Evolutionary conservation across 2,329 filamentous ascomycete genomes (phyloP), one percentile per base, ranked within the genome.

Genomic region (Tolypocladium capitatum): DNA sequence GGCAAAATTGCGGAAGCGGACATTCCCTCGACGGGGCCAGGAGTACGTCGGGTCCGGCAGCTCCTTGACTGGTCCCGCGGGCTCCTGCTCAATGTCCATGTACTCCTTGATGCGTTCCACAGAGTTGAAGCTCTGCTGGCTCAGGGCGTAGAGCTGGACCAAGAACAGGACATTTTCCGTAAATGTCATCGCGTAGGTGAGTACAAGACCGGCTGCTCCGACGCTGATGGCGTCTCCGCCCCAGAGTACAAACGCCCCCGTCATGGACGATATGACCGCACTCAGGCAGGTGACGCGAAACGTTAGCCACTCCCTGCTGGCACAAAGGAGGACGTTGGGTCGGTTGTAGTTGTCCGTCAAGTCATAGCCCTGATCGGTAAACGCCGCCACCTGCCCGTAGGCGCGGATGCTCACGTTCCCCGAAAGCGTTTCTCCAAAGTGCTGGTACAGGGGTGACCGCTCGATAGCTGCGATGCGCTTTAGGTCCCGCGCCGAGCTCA

Each of bases 1-100:
- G 3, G 41, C 33, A 14, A 45, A 43, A 24, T 51, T 41, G n/a
- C 46, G 46, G 24, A 48, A 48, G 16, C 46, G 46, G 18, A 45
- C 16, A 31, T 30, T 27, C 11, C 46, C 43, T 30, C 46, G 41
- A 14, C 33, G 42, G 11, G 46, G 46, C 46, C 46, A 48, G 27
- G n/a, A 5, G 18, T 40, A 48, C 6, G 20, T 18, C 7, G 34
- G 42, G 4, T 4, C 28, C 11, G 27, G 43, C 16, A 9, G 14
- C 34, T 48, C 42, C 21, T 32, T 36, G 20, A 45, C 24, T 5
- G 46, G 27, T 10, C 41, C 46, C n/a, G 3, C 16, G 20, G 34
- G 46, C 20, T 48, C 46, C 30, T 33, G 32, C 21, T 48, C 46
- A 13, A 28, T 10, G 14, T 41, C 28, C 7, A 34, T 48, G 13